Conservation (phyloP, 495 filamentous ascomycete genomes). For the Hypomontagnella monticulosa region DNA sequence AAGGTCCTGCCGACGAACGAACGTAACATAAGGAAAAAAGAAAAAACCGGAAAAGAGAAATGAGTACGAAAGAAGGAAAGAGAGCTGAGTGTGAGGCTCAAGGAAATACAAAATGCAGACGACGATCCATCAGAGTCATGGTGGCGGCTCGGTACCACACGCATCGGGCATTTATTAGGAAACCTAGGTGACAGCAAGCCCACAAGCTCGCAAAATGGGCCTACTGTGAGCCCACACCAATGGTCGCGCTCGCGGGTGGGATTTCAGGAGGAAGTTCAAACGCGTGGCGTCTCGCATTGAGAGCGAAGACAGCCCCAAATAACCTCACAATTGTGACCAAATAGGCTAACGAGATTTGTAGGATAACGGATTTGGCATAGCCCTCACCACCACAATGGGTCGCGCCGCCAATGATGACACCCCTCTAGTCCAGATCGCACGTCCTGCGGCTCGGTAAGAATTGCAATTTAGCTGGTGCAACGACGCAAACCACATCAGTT, state of each 20-base stretch:
- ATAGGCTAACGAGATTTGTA: conserved; percentile 9
- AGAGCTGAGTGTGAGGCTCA: conserved; percentile 27
- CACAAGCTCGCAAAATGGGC: conserved; percentile 17
- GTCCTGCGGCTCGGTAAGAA: conserved; percentile 7
- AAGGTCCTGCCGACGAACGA: conserved; percentile 36
- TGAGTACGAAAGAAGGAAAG: neutral
- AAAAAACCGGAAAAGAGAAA: neutral
- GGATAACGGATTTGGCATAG: neutral
- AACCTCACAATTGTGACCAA: conserved; percentile 10
- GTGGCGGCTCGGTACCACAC: conserved; percentile 5
- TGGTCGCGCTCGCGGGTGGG: conserved; percentile 25
- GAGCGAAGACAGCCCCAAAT: conserved; percentile 7
- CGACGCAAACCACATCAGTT: neutral
- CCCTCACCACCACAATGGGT: conserved; percentile 5
- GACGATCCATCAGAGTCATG: conserved; percentile 27
- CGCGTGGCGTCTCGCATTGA: conserved; percentile 31
- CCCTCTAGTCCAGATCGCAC: neutral
- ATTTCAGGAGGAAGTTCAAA: conserved; percentile 36
- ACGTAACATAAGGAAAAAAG: conserved; percentile 4
- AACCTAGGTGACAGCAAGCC: neutral
- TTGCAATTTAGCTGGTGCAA: conserved; percentile 2
- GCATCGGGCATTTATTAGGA: conserved; percentile 24
- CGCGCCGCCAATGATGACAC: neutral
- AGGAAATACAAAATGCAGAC: conserved; percentile 23
- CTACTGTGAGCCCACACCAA: conserved; percentile 29